Evolutionary conservation across 345 rosid genomes (phyloP), one percentile per base, ranked within the genome.

Genomic region (Corymbia maculata): DNA sequence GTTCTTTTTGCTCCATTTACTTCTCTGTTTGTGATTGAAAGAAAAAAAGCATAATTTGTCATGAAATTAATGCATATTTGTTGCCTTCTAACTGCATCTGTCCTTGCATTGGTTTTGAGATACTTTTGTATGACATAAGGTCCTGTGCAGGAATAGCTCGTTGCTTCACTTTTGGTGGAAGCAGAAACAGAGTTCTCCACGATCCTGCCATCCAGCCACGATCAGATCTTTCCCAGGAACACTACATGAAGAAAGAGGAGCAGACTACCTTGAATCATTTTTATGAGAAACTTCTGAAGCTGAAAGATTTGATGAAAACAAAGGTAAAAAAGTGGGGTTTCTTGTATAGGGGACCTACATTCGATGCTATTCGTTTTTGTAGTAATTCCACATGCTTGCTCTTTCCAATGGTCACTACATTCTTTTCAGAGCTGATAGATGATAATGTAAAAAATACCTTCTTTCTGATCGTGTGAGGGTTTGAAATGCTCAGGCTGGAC

Each of bases 81-180:
- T 52, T 47, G 86, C 52, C 86, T 85, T 50, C 79, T 49, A 26
- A 79, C 75, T 21, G 28, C 19, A 26, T 28, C 44, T 79, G 53
- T 75, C 66, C 15, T 24, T 36, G 47, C 49, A 13, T 21, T 86
- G 50, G 28, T 7, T 16, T 86, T 66, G 36, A 85, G 32, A 85
- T 19, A 61, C 68, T 28, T 26, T 61, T 61, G 75, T 28, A 13
- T 30, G 42, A 59, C 49, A 1, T 51, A 84, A 51, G 19, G 17
- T 9, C 15, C 52, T 89, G 75, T 50, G 45, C 91, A 96, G 98
- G 99, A 90, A 95, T 97, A 87, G 98, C 98, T 88, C 96, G 98
- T 59, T 97, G 99, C 94, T 95, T 96, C 89, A 96, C 98, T 16
- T 96, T 95, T 80, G 96, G 98, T 87, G 98, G 98, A 89, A 96